phyloP scores from a whole-genome alignment of 306 rosid species.

The Cucurbita ficifolia region DNA sequence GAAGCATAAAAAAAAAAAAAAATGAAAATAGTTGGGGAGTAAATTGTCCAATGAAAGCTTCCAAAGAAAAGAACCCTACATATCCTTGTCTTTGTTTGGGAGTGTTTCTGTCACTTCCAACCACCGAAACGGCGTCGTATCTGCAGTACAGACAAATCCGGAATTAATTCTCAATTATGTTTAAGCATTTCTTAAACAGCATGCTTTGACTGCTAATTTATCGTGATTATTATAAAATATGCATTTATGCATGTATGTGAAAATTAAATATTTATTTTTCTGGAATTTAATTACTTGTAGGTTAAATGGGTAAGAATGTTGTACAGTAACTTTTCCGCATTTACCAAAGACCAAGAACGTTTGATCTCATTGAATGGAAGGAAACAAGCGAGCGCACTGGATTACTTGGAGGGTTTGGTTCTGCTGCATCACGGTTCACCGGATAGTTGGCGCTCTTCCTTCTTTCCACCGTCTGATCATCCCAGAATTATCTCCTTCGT shows the following conservation, averaged over 20 bases:
- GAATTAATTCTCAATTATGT: neutral
- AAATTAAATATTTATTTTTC: neutral
- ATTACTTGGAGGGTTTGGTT: conserved; percentile 74
- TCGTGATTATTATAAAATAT: neutral
- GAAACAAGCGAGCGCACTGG: conserved; percentile 20
- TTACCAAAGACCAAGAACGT: conserved; percentile 53
- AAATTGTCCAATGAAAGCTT: neutral
- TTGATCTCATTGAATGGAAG: conserved; percentile 30
- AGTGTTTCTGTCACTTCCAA: neutral
- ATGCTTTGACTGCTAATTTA: neutral
- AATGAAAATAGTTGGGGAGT: no score
- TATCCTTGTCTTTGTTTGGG: neutral
- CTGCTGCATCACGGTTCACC: conserved; percentile 54
- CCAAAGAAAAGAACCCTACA: neutral
- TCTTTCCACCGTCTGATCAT: conserved; percentile 60
- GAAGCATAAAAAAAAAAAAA: no score
- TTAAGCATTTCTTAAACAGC: neutral
- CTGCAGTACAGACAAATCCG: neutral
- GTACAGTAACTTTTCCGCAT: conserved; percentile 38
- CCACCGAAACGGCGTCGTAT: neutral
- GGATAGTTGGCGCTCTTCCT: conserved; percentile 84
- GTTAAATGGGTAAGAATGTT: conserved; percentile 53
- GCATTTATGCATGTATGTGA: neutral
- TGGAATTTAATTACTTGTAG: conserved; percentile 13
- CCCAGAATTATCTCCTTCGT: conserved; percentile 37